phyloP scores from a whole-genome alignment of 129 eudicot species.

The Helichrysum umbraculigerum region DNA sequence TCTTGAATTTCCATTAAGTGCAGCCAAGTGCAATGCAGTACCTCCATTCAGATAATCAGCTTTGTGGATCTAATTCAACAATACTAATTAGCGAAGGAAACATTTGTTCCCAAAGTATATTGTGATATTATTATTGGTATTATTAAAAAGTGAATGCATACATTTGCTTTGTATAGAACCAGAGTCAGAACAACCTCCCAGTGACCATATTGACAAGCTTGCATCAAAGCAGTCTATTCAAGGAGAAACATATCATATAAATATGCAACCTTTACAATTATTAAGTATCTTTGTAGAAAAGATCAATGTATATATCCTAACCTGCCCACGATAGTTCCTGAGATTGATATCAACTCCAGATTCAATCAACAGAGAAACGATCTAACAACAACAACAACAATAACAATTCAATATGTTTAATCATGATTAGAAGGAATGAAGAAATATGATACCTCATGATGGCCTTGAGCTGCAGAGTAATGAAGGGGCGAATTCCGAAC shows the following conservation, averaged over 20 bases:
- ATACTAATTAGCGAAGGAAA: conserved; percentile 7
- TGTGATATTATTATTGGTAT: background rate
- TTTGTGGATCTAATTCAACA: conserved; percentile 66
- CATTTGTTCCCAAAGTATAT: background rate
- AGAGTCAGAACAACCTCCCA: conserved; percentile 98
- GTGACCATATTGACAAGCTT: conserved; percentile 98
- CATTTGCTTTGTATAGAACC: conserved; percentile 81
- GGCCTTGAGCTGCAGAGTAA: conserved; percentile 97
- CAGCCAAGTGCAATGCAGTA: conserved; percentile 89
- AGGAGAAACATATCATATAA: background rate
- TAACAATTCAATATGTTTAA: background rate
- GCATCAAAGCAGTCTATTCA: conserved; percentile 98
- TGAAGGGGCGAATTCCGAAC: conserved; percentile 93
- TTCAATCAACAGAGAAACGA: conserved; percentile 73
- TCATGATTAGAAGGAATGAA: background rate
- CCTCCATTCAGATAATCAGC: conserved; percentile 92
- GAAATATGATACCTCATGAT: conserved; percentile 69
- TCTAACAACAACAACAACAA: conserved; percentile 39
- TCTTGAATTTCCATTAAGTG: conserved; percentile 81
- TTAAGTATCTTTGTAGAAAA: background rate
- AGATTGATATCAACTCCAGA: conserved; percentile 94
- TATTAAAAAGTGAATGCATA: conserved; percentile 34
- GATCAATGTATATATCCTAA: conserved; percentile 14
- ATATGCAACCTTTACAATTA: background rate
- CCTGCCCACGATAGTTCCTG: conserved; percentile 97